phyloP scores from a whole-genome alignment of 2,329 filamentous ascomycete species.

The Cylindrodendrum hubeiense region DNA sequence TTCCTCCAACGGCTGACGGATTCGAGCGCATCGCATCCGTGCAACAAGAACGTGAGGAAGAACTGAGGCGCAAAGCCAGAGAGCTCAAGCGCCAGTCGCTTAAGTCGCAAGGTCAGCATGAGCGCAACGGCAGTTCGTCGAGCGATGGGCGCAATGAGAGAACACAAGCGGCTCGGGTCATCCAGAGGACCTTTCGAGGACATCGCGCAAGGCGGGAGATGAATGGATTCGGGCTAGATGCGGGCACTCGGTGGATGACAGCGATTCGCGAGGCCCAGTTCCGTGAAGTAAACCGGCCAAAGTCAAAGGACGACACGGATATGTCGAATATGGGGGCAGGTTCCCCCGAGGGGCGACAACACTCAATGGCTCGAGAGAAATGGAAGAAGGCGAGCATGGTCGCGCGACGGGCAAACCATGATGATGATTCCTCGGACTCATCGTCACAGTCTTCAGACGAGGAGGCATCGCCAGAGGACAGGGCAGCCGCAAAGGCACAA shows the following conservation, averaged over 20 bases:
- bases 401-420: constrained; percentile 77
- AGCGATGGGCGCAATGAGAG: constrained; percentile 35
- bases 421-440: constrained; percentile 66
- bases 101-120: constrained; percentile 46
- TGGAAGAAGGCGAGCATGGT: constrained; percentile 83
- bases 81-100: constrained; percentile 53
- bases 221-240: constrained; percentile 74
- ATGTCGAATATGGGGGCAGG: constrained; percentile 25
- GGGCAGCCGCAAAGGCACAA: constrained; percentile 52
- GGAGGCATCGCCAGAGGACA: constrained; percentile 52
- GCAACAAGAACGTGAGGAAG: constrained; percentile 61
- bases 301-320: constrained; percentile 26
- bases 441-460: constrained; percentile 47
- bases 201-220: constrained; percentile 80
- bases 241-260: constrained; percentile 78
- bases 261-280: constrained; percentile 71
- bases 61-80: constrained; percentile 56
- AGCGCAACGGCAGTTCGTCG: constrained; percentile 34
- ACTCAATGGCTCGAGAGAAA: constrained; percentile 68
- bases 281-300: constrained; percentile 63
- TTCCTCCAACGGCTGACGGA: constrained; percentile 59
- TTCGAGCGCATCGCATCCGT: constrained; percentile 62
- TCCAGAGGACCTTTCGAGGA: constrained; percentile 82
- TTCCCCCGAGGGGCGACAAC: constrained; percentile 26
- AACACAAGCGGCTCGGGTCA: constrained; percentile 65